Base-by-base conservation (phyloP, 768 basidiomycete species). In the Jaapia argillacea region DNA sequence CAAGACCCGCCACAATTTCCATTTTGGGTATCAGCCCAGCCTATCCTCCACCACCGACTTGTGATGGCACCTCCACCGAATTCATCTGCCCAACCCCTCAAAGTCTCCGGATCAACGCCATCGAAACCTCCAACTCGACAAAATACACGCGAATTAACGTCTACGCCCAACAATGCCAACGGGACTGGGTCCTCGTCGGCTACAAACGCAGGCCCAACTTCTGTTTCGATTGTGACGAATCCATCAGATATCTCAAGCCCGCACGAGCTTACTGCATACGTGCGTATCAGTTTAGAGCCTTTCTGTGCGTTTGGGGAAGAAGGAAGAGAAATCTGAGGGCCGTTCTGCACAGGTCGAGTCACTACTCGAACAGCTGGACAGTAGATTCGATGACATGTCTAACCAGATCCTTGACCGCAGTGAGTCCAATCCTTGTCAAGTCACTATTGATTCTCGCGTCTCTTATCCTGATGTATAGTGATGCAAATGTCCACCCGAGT, bases 291-390 rank as follows among this genome's bases (percentile, higher is more conserved):
- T 28, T 35, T 41, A 22, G 43, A 40, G 43, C 27, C 40, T 10
- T 22, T 21, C 40, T 26, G 40, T 16, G 23, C 24, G 22, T 33
- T 10, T 10, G 31, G 16, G 10, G 31, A 10, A 10, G 31, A 33
- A 33, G 16, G 10, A 16, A 10, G 16, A 10, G 31, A 33, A 33
- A 10, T 33, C 10, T 33, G 16, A 33, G 16, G 16, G n/a, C n/a
- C n/a, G n/a, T n/a, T n/a, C n/a, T n/a, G n/a, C n/a, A n/a, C 51
- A 93, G 91, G 89, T 94, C 10, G 92, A 96, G 63, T 84, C 78
- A 10, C 65, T 96, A 18, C 64, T 96, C 7, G 85, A 88, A 51
- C 85, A 92, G 53, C 70, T 96, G n/a, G 91, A 96, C 54, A 54
- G 74, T 39, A 87, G 87, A 49, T 94, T 96, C 54, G 89, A 94